A percentile compares a stretch with the other conserved stretches of the same genome.
phyloP scores from a whole-genome alignment of 2,329 filamentous ascomycete species.

The Penicillium sp. region DNA sequence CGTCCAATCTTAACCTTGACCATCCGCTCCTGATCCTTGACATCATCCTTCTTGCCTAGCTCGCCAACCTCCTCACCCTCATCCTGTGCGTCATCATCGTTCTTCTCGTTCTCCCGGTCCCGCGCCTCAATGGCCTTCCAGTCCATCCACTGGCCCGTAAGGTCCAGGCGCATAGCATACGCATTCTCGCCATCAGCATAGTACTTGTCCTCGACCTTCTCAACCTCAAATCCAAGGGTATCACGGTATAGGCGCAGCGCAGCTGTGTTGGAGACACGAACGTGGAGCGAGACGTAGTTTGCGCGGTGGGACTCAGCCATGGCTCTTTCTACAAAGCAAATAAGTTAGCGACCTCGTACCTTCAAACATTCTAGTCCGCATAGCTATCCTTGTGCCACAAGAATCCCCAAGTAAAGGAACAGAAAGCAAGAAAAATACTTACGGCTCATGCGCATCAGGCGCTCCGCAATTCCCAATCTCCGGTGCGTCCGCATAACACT shows the following conservation, averaged over 20 bases:
- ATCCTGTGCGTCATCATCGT: conserved; percentile 46
- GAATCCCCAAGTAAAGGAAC: conserved; percentile 2
- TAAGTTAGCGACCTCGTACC: not conserved
- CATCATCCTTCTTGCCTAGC: conserved; percentile 54
- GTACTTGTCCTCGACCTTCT: conserved; percentile 58
- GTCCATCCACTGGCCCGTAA: conserved; percentile 54
- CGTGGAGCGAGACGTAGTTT: conserved; percentile 91
- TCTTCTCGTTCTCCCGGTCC: conserved; percentile 35
- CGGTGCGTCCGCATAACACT: conserved; percentile 96
- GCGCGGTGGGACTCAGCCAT: conserved; percentile 96
- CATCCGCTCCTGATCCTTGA: conserved; percentile 64
- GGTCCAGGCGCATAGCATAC: conserved; percentile 87
- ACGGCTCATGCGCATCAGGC: conserved; percentile 96
- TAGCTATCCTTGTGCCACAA: not conserved
- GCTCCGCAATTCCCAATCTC: conserved; percentile 88
- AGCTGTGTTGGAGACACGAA: conserved; percentile 89
- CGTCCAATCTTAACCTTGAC: conserved; percentile 84
- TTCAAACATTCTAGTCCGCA: not conserved
- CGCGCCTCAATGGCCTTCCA: conserved; percentile 48
- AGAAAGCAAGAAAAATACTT: conserved; percentile 39
- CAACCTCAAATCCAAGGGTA: conserved; percentile 83
- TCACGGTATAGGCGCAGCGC: conserved; percentile 90
- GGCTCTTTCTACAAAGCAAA: conserved; percentile 66
- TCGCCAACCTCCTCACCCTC: conserved; percentile 73
- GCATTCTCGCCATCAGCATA: conserved; percentile 98